A percentile compares a stretch with the other conserved stretches of the same genome.
These are phyloP conservation scores for Lepidium aucheri DNA, from an alignment of 345 rosid genomes.

Conservation along the genomic window DNA sequence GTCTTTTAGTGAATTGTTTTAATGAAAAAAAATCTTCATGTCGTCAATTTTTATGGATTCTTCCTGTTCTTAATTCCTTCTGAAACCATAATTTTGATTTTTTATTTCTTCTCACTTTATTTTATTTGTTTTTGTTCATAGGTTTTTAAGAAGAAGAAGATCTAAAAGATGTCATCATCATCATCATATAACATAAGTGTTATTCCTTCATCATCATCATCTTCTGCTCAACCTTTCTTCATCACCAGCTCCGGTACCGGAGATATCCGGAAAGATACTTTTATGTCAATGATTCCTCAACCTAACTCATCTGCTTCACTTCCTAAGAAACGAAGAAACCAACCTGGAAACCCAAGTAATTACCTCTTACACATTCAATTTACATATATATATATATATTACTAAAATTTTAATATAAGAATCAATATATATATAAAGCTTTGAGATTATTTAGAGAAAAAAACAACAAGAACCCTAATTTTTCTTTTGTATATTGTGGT, in stretches of 20 bases:
- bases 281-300: slow-evolving; percentile 38
- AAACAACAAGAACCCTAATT: slow-evolving; percentile 9
- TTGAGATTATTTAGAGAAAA: background rate
- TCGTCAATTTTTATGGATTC: slow-evolving; percentile 32
- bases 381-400: background rate
- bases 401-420: background rate
- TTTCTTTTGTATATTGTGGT: background rate
- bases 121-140: slow-evolving; percentile 6
- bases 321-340: slow-evolving; percentile 66
- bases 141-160: slow-evolving; percentile 13
- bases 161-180: slow-evolving; percentile 37
- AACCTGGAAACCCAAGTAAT: slow-evolving; percentile 82
- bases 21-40: slow-evolving; percentile 20
- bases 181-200: slow-evolving; percentile 29
- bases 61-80: slow-evolving; percentile 27
- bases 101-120: background rate
- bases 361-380: slow-evolving; percentile 20
- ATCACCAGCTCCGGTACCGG: slow-evolving; percentile 24
- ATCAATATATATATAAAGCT: background rate
- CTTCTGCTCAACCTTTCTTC: slow-evolving; percentile 28
- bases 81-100: slow-evolving; percentile 2
- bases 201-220: slow-evolving; percentile 26
- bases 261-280: slow-evolving; percentile 37
- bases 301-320: slow-evolving; percentile 39
- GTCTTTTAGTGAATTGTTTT: slow-evolving; percentile 29